Conservation (phyloP, 169 alveolate genomes). For the Eimeria nieschulzi region DNA sequence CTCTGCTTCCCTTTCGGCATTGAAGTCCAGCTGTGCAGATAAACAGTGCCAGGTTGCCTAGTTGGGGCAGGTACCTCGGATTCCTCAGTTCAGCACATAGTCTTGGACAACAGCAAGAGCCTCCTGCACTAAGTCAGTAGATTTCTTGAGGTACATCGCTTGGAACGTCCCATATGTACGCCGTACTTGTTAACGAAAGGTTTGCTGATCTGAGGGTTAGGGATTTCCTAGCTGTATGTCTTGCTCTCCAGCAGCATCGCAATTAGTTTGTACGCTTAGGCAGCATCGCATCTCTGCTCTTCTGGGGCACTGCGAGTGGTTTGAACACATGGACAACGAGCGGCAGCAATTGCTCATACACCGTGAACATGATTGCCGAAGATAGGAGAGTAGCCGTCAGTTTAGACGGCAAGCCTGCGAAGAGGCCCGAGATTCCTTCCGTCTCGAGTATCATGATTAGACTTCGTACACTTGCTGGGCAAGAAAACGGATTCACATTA, state of each 20-base stretch:
- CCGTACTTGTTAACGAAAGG: background rate
- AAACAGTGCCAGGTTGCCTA: too few relatives aligned
- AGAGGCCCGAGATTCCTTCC: slow-evolving; percentile 71
- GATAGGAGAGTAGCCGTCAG: slow-evolving; percentile 67
- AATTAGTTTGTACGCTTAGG: background rate
- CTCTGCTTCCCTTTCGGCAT: too few relatives aligned
- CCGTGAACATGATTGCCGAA: slow-evolving; percentile 72
- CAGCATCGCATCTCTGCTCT: background rate
- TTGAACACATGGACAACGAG: slow-evolving; percentile 20
- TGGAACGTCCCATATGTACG: background rate
- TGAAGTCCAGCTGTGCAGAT: too few relatives aligned
- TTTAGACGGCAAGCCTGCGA: slow-evolving; percentile 73
- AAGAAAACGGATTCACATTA: background rate
- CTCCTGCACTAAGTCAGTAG: too few relatives aligned
- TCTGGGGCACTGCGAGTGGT: background rate
- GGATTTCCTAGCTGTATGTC: background rate
- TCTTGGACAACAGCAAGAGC: too few relatives aligned
- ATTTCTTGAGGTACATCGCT: background rate
- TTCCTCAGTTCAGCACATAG: too few relatives aligned
- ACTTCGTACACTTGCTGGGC: slow-evolving; percentile 62
- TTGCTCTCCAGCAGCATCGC: background rate
- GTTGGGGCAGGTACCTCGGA: too few relatives aligned
- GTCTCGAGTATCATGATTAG: slow-evolving; percentile 73
- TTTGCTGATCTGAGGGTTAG: too few relatives aligned
- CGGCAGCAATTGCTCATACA: slow-evolving; percentile 67